Conservation (phyloP, 108 stramenopile species). For the Discostella pseudostelligera region DNA sequence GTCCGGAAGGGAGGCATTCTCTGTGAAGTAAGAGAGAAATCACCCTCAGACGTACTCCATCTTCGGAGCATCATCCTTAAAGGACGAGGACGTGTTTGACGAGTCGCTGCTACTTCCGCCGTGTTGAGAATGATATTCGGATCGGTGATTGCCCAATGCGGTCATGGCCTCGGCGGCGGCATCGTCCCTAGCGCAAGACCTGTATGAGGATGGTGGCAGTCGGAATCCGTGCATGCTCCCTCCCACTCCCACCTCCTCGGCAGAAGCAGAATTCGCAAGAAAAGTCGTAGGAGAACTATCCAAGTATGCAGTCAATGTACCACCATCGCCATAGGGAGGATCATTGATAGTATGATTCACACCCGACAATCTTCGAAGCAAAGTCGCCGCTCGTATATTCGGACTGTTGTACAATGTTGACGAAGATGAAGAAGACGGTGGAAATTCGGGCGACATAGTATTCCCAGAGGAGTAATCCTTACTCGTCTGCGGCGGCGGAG, state of each 20-base stretch:
- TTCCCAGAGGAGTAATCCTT: neutral
- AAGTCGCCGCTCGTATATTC: conserved; percentile 12
- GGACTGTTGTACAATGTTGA: conserved; percentile 20
- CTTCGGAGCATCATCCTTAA: neutral
- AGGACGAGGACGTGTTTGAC: neutral
- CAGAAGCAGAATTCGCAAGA: neutral
- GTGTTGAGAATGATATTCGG: neutral
- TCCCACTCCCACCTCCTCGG: neutral
- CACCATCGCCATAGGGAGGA: neutral
- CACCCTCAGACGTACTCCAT: neutral
- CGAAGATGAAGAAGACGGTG: neutral
- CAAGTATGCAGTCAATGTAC: neutral
- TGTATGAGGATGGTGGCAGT: neutral
- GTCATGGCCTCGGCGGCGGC: conserved; percentile 4
- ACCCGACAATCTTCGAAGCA: conserved; percentile 18
- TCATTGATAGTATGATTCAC: neutral
- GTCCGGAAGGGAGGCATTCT: no score
- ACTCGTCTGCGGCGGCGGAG: neutral
- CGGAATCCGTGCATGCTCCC: neutral
- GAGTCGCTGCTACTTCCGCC: neutral
- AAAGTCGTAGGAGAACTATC: neutral
- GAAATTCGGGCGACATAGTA: neutral
- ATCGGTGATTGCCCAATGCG: neutral
- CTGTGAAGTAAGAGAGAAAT: no score
- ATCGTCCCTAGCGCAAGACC: neutral